A percentile compares a stretch with the other conserved stretches of the same genome.
Conservation (phyloP, 768 basidiomycete genomes). For the Tephrocybe rancida region DNA sequence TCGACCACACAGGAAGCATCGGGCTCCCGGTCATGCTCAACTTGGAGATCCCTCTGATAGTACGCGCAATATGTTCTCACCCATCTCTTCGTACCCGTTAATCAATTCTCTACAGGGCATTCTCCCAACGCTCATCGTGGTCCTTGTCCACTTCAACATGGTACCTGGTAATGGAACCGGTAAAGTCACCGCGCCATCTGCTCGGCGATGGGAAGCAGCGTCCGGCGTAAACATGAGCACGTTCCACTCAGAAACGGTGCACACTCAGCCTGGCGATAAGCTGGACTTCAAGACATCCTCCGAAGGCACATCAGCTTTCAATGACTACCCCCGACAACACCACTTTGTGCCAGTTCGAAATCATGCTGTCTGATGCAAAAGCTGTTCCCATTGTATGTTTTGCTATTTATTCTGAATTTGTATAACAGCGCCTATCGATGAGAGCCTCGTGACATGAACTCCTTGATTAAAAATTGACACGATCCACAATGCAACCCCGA, state of each 20-base stretch:
- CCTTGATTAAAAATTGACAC: background rate
- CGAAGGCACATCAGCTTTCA: background rate
- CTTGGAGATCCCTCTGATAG: conserved; percentile 14
- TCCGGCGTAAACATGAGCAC: background rate
- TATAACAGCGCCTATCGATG: background rate
- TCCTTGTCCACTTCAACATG: conserved; percentile 12
- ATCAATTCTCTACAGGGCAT: conserved; percentile 5
- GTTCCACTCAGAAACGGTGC: background rate
- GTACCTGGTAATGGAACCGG: conserved; percentile 8
- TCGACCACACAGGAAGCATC: conserved; percentile 4
- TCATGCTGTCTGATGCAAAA: background rate
- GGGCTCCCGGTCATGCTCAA: conserved; percentile 8
- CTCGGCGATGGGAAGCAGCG: background rate
- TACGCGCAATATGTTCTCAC: background rate
- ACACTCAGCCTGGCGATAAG: background rate
- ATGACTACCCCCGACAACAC: background rate
- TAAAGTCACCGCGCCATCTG: background rate
- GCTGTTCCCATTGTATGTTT: background rate
- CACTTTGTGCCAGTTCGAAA: background rate
- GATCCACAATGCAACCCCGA: no score
- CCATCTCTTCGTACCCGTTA: background rate
- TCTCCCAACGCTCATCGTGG: conserved; percentile 13
- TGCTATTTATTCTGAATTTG: background rate
- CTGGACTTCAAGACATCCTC: background rate
- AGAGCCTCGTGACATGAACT: background rate